Conservation (phyloP, 805 yeast genomes). For the Pichia occidentalis region DNA sequence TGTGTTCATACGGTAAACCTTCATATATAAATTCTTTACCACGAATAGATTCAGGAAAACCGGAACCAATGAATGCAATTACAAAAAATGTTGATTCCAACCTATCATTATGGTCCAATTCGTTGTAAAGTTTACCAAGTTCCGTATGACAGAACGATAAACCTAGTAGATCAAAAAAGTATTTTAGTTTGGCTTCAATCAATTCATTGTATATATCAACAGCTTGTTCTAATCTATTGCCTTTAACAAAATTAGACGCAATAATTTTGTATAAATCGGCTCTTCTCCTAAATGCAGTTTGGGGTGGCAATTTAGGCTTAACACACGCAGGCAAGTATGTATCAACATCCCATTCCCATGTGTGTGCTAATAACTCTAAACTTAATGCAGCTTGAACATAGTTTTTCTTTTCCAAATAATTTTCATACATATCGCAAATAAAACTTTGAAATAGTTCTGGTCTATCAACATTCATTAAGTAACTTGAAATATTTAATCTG, state of each 20-base stretch:
- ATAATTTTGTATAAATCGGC: slow-evolving; percentile 64
- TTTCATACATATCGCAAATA: slow-evolving; percentile 65
- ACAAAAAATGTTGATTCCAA: slow-evolving; percentile 72
- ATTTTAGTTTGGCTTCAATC: slow-evolving; percentile 63
- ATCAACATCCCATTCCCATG: slow-evolving; percentile 67
- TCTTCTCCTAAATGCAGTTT: slow-evolving; percentile 73
- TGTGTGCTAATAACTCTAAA: slow-evolving; percentile 67
- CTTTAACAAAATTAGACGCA: slow-evolving; percentile 62
- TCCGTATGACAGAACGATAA: slow-evolving; percentile 64
- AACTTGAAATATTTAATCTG: slow-evolving; percentile 67
- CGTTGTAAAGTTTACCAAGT: slow-evolving; percentile 60
- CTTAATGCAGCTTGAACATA: slow-evolving; percentile 79
- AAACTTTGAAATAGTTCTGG: slow-evolving; percentile 79
- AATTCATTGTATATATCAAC: slow-evolving; percentile 72
- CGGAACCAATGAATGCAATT: slow-evolving; percentile 74
- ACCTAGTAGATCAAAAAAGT: slow-evolving; percentile 70
- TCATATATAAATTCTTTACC: slow-evolving; percentile 76
- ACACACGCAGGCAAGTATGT: slow-evolving; percentile 46
- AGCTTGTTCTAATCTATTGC: slow-evolving; percentile 73
- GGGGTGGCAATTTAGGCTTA: slow-evolving; percentile 72
- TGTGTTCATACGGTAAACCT: slow-evolving; percentile 82
- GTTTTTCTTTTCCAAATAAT: slow-evolving; percentile 52
- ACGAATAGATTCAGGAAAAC: slow-evolving; percentile 73
- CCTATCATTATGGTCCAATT: slow-evolving; percentile 63
- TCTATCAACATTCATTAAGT: slow-evolving; percentile 66